Percentiles rank a stretch among this genome's conserved stretches.
Evolutionary conservation across 768 basidiomycete genomes (phyloP).

Genomic region (Hypholoma fasciculare): DNA sequence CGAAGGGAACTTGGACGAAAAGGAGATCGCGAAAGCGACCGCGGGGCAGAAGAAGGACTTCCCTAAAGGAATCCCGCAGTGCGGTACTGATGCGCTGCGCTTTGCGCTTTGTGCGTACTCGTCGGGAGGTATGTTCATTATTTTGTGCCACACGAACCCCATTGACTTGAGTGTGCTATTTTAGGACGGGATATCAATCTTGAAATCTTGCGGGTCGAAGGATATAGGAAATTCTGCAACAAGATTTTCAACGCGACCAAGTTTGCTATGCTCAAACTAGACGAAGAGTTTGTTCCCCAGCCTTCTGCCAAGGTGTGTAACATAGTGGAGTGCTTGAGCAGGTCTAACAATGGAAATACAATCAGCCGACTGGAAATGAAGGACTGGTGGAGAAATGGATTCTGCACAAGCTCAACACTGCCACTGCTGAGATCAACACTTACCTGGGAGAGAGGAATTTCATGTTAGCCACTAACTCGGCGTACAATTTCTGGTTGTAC

Average conservation of each 20-base stretch:
- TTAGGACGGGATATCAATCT: conserved; percentile 97
- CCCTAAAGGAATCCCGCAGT: conserved; percentile 98
- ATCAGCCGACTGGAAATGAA: conserved; percentile 84
- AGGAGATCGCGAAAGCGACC: conserved; percentile 88
- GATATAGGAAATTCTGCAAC: conserved; percentile 99
- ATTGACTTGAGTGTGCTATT: background rate
- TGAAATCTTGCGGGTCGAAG: conserved; percentile 94
- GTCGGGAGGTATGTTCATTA: conserved; percentile 61
- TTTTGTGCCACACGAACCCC: background rate
- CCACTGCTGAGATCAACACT: conserved; percentile 74
- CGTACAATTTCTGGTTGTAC: conserved; percentile 96
- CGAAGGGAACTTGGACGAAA: conserved; percentile 91
- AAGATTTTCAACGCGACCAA: conserved; percentile 99
- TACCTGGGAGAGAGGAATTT: conserved; percentile 83
- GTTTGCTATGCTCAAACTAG: conserved; percentile 98
- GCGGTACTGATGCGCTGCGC: conserved; percentile 93
- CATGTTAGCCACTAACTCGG: conserved; percentile 83
- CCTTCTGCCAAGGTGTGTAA: conserved; percentile 58
- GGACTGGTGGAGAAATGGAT: conserved; percentile 95
- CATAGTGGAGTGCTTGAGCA: background rate
- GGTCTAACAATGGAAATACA: background rate
- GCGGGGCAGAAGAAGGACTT: conserved; percentile 98
- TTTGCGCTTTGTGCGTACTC: conserved; percentile 97
- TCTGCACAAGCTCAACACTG: conserved; percentile 87
- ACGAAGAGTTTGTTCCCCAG: conserved; percentile 77